phyloP scores from a whole-genome alignment of 176 grass and related monocot genomes.

The Triticum dicoccoides region DNA sequence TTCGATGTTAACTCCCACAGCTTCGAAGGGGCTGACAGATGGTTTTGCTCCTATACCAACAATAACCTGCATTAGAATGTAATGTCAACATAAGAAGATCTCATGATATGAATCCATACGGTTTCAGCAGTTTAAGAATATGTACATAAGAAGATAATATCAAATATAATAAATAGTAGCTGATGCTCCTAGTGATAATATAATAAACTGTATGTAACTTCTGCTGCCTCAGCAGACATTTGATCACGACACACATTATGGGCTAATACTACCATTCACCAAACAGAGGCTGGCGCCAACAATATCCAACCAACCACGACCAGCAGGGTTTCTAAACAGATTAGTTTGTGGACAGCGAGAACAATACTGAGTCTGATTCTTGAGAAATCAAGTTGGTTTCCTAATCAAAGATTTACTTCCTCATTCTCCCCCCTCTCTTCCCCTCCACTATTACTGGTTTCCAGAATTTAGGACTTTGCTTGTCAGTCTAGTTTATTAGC shows the following conservation, averaged over 20 bases:
- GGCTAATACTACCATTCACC: background rate
- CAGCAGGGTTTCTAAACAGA: background rate
- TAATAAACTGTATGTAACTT: background rate
- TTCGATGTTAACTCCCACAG: conserved; percentile 61
- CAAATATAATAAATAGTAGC: background rate
- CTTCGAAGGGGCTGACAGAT: conserved; percentile 81
- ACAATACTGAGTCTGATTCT: background rate
- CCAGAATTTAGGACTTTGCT: background rate
- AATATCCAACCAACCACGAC: no score
- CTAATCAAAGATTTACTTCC: background rate
- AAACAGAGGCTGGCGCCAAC: background rate
- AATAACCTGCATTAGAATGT: conserved; percentile 59
- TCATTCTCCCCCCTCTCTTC: background rate
- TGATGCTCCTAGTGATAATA: background rate
- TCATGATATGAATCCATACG: background rate
- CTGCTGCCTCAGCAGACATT: background rate
- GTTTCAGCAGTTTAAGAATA: background rate
- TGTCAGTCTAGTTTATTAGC: background rate
- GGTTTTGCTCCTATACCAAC: conserved; percentile 94
- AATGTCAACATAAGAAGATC: conserved; percentile 2
- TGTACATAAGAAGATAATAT: background rate
- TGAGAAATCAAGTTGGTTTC: background rate
- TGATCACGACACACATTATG: background rate
- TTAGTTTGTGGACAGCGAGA: background rate
- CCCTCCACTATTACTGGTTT: background rate